These are phyloP conservation scores for Pythium monospermum DNA, from an alignment of 352 stramenopile species.

Conservation along the genomic window DNA sequence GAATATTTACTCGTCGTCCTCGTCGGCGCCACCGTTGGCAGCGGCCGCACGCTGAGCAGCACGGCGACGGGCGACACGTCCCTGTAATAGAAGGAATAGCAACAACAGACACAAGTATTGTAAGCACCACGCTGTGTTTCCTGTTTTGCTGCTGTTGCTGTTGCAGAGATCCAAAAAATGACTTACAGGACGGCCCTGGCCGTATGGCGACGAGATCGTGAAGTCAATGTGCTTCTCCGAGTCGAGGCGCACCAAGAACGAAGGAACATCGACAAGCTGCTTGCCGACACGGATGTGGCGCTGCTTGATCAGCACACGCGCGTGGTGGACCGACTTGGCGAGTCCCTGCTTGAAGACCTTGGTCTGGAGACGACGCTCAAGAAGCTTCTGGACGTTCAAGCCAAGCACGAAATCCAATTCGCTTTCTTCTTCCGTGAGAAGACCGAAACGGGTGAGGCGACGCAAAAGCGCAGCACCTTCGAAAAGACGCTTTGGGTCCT, in stretches of 20 bases:
- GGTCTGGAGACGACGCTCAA: conserved; percentile 98
- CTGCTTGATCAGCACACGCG: conserved; percentile 98
- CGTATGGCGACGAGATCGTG: conserved; percentile 96
- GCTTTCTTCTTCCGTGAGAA: conserved; percentile 97
- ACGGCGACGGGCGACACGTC: conserved; percentile 94
- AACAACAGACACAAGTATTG: too few species aligned
- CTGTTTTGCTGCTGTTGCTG: too few species aligned
- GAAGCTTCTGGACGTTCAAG: conserved; percentile 98
- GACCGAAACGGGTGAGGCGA: conserved; percentile 95
- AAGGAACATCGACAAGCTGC: conserved; percentile 98
- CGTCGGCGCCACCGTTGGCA: conserved; percentile 71
- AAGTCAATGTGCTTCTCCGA: conserved; percentile 99
- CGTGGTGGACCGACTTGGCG: conserved; percentile 99
- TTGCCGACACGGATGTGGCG: conserved; percentile 99
- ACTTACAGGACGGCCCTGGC: conserved; percentile 90
- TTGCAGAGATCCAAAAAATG: too few species aligned
- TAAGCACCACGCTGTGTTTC: too few species aligned
- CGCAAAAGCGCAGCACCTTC: conserved; percentile 97
- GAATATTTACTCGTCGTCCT: conserved; percentile 79
- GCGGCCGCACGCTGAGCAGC: conserved; percentile 91
- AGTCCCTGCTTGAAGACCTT: conserved; percentile 99
- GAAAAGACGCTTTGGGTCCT: conserved; percentile 99
- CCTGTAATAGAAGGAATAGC: too few species aligned
- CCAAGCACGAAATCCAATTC: conserved; percentile 98
- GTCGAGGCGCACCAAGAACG: conserved; percentile 98